Percentiles rank a stretch among this genome's conserved stretches.
Conservation (phyloP, 2,329 filamentous ascomycete species). For the Shiraia sp. region DNA sequence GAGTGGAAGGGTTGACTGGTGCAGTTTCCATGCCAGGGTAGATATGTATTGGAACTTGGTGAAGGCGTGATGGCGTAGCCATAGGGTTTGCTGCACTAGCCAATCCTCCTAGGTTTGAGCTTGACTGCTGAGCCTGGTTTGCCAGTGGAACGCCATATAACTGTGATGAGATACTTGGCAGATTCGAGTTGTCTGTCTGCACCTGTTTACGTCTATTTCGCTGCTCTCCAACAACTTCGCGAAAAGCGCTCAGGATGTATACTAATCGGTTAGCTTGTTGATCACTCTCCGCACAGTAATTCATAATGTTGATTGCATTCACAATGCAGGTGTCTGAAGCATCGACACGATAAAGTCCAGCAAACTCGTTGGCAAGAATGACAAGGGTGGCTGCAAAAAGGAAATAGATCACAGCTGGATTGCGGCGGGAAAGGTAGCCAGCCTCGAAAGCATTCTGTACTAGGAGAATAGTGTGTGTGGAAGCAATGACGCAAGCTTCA, state of each 20-base stretch:
- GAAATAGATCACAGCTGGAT: conserved; percentile 48
- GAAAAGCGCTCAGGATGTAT: conserved; percentile 44
- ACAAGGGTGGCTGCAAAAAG: conserved; percentile 48
- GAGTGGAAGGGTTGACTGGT: conserved; percentile 16
- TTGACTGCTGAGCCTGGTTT: conserved; percentile 13
- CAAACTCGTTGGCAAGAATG: conserved; percentile 47
- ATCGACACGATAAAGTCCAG: conserved; percentile 38
- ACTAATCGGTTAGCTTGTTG: conserved; percentile 45
- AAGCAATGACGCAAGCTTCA: conserved; percentile 49
- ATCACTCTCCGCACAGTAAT: conserved; percentile 46
- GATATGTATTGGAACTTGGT: conserved; percentile 42
- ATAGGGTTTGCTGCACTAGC: conserved; percentile 15
- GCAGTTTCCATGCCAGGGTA: conserved; percentile 41
- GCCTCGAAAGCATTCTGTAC: conserved; percentile 48
- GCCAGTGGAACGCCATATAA: conserved; percentile 30
- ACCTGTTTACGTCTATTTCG: conserved; percentile 30
- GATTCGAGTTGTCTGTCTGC: conserved; percentile 22
- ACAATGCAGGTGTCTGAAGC: conserved; percentile 42
- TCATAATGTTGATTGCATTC: conserved; percentile 46
- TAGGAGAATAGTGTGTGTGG: conserved; percentile 46
- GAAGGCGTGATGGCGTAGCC: conserved; percentile 26
- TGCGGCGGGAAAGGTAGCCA: conserved; percentile 45
- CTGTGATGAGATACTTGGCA: conserved; percentile 41
- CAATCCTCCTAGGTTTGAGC: conserved; percentile 3
- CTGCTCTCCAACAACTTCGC: conserved; percentile 43